Conservation (phyloP, 1,284 basidiomycete genomes). For the Rhodotorula sp. region DNA sequence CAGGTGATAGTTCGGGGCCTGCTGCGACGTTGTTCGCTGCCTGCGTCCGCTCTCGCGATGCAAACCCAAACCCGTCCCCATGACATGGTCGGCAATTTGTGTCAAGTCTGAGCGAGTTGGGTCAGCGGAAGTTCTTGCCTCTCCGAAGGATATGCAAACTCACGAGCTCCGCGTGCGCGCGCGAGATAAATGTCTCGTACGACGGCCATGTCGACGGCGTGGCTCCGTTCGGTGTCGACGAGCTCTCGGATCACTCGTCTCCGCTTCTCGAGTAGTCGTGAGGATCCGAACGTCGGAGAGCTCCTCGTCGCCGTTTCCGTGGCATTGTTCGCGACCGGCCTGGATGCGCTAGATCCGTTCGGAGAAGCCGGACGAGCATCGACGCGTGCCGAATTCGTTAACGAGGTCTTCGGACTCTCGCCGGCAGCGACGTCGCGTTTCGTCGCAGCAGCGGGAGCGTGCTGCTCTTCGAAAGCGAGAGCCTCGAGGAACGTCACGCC, state of each 20-base stretch:
- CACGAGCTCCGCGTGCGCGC: slow-evolving; percentile 47
- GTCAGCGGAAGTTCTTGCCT: not conserved
- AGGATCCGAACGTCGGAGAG: slow-evolving; percentile 12
- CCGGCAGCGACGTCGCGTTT: not conserved
- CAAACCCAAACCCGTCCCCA: slow-evolving; percentile 38
- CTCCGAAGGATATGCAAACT: slow-evolving; percentile 1
- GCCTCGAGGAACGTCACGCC: slow-evolving; percentile 4
- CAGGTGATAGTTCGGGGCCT: slow-evolving; percentile 11
- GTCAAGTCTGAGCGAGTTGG: slow-evolving; percentile 22
- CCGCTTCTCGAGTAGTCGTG: slow-evolving; percentile 46
- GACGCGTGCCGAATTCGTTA: not conserved
- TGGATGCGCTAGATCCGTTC: too few species aligned
- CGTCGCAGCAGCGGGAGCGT: not conserved
- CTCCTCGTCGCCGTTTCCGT: not conserved
- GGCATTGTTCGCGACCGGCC: too few species aligned
- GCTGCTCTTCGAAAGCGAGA: slow-evolving; percentile 29
- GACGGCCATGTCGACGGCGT: slow-evolving; percentile 51
- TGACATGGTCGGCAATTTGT: slow-evolving; percentile 38
- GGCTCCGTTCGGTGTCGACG: slow-evolving; percentile 48
- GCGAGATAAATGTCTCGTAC: slow-evolving; percentile 51
- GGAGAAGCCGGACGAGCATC: not conserved
- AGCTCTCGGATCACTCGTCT: slow-evolving; percentile 48
- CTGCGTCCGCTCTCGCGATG: not conserved
- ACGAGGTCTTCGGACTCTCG: not conserved
- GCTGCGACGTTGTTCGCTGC: not conserved